Base-by-base conservation (phyloP, 495 filamentous ascomycete genomes). In the Penicillium subrubescens region DNA sequence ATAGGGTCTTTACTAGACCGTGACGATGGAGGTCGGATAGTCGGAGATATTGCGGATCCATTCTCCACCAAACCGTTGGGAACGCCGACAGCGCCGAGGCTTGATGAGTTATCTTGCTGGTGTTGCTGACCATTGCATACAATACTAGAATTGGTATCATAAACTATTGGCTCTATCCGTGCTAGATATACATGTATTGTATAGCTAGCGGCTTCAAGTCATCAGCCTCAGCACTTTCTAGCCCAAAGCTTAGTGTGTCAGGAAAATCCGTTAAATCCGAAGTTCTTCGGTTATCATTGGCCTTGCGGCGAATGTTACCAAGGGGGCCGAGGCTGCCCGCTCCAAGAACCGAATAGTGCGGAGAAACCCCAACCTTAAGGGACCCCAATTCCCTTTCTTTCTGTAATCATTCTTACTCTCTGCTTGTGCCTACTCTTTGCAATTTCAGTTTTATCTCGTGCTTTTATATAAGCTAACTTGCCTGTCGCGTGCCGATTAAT, bases 261-360 rank as follows among this genome's bases (percentile, higher is more conserved):
- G 44, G 44, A 8, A 48, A 25, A 21, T 48, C 44, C 44, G 44
- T 48, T 48, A 48, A 48, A 19, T 41, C 35, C 29, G 63, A 33
- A 33, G 59, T 21, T 23, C 23, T 55, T 61, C 60, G 60, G 64
- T 57, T 62, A 59, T 63, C 33, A 59, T 63, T 46, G 59, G 59
- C 33, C 48, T 12, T 17, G 33, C 3, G 46, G 14, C 7, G 56
- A 53, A 39, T 11, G 17, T 15, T 15, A 43, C 29, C 56, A 15
- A 56, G 37, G 37, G 60, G 57, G 37, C 69, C 69, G 69, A 71
- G 69, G 69, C 63, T 60, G 58, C 25, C 66, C 63, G 53, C 43
- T 35, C 31, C 12, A 50, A 48, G 35, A 60, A 66, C 66, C 63
- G 66, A 66, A 25, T 19, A 64, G 7, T 62, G 66, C 66, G 63